Base-by-base conservation (phyloP, 2,329 filamentous ascomycete genomes). In the Chalaropsis thielavioides region DNA sequence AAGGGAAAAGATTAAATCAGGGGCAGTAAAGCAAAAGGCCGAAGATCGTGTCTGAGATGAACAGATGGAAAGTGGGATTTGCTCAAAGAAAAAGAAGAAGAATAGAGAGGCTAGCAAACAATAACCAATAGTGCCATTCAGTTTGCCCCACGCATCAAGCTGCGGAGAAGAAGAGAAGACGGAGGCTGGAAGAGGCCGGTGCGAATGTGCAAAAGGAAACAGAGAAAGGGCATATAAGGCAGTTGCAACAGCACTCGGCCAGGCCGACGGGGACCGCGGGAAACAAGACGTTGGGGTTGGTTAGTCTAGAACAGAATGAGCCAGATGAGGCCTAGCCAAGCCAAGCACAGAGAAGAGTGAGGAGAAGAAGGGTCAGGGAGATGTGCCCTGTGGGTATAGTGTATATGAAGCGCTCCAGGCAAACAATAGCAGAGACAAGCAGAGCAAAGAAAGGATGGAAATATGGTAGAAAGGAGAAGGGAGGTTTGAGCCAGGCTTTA, bases 391-490 rank as follows among this genome's bases (percentile, higher is more conserved):
- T 35, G 13, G 8, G 46, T 51, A 22, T 51, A 22, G 8, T 3
- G 10, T 10, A 51, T 19, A 51, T 51, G 46, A 51, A n/a, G 19
- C 46, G 19, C 46, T 22, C 46, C 24, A n/a, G 19, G 8, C 46
- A 51, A 51, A 24, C 46, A 51, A 10, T n/a, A 31, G 11, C 40
- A 76, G 69, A 38, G 74, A 71, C 15, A 76, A 68, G 1, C 72
- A 71, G 46, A 19, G 24, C 17, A 61, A 41, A 61, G n/a, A 19
- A 19, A 41, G 38, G 15, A 22, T 24, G 40, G 38, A 61, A 61
- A 19, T 8, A 11, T 19, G 24, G 11, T 6, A n/a, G 46, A 8
- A 51, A 51, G 22, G 19, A 51, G 22, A n/a, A 51, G 46, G 3
- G 46, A 51, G 46, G 46, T 22, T 51, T 51, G 46, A 10, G 19